Evolutionary conservation across 2,329 filamentous ascomycete species (phyloP).

Genomic region (Thermothelomyces thermophilus): DNA sequence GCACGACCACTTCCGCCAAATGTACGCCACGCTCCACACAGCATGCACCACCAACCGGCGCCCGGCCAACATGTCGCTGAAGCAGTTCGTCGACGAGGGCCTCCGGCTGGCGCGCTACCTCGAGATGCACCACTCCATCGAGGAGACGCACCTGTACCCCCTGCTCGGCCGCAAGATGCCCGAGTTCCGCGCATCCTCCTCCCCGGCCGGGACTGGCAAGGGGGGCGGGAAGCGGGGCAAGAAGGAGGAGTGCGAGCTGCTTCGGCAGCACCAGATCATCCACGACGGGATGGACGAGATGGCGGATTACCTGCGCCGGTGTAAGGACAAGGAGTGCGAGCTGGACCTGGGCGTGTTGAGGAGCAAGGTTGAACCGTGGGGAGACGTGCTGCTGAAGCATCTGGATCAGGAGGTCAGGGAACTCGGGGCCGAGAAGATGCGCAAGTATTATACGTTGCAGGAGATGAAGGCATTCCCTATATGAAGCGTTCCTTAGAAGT

Average conservation of each 20-base stretch:
- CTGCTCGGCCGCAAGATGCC: constrained; percentile 70
- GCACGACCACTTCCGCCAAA: constrained; percentile 70
- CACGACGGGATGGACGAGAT: constrained; percentile 67
- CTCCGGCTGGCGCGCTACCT: constrained; percentile 66
- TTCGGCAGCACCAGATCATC: constrained; percentile 72
- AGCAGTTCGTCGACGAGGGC: constrained; percentile 60
- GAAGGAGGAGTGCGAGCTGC: constrained; percentile 49
- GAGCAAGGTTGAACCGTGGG: constrained; percentile 70
- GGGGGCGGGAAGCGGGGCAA: constrained; percentile 5
- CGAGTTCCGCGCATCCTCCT: constrained; percentile 50
- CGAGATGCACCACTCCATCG: constrained; percentile 73
- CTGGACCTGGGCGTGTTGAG: constrained; percentile 55
- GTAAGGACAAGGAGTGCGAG: constrained; percentile 55
- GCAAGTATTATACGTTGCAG: constrained; percentile 68
- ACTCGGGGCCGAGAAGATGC: constrained; percentile 80
- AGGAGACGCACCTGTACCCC: constrained; percentile 77
- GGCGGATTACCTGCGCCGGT: constrained; percentile 57
- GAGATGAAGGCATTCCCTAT: constrained; percentile 69
- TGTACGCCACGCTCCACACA: constrained; percentile 65
- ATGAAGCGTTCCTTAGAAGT: no score
- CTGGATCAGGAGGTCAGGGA: constrained; percentile 77
- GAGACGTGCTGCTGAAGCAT: constrained; percentile 72
- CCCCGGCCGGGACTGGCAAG: constrained; percentile 17
- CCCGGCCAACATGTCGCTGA: constrained; percentile 57
- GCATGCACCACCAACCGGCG: constrained; percentile 55